Conservation (phyloP, 2,329 filamentous ascomycete species). For the Colletotrichum kahawae region DNA sequence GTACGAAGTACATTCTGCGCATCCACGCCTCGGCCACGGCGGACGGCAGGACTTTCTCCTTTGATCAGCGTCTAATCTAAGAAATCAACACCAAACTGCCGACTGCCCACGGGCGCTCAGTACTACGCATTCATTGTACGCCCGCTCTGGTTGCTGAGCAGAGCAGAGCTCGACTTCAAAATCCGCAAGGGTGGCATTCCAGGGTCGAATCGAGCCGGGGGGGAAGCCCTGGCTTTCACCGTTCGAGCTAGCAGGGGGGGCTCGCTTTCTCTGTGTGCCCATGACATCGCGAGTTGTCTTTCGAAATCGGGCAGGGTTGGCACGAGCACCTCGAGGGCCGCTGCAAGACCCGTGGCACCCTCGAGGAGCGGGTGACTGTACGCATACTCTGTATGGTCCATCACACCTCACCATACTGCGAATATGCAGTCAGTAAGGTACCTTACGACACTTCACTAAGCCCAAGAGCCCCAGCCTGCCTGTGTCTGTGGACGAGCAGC, state of each 20-base stretch:
- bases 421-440: neutral
- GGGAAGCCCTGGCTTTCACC: conserved; percentile 7
- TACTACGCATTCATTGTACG: neutral
- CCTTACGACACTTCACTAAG: neutral
- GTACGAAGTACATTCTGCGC: neutral
- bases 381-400: neutral
- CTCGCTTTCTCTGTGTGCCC: neutral
- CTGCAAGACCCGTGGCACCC: neutral
- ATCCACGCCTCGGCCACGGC: neutral
- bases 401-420: neutral
- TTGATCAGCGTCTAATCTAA: neutral
- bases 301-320: neutral
- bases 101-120: neutral
- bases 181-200: conserved; percentile 7
- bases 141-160: neutral
- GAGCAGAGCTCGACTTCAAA: neutral
- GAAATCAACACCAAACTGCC: neutral
- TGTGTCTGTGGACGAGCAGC: neutral
- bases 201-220: neutral
- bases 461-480: neutral
- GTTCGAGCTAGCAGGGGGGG: conserved; percentile 10
- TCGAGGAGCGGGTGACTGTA: neutral
- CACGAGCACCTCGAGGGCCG: neutral
- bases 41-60: neutral
- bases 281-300: neutral